A percentile compares a stretch with the other conserved stretches of the same genome.
These are phyloP conservation scores for Hypoxylon sp. DNA, from an alignment of 2,329 filamentous ascomycete species.

Conservation along the genomic window DNA sequence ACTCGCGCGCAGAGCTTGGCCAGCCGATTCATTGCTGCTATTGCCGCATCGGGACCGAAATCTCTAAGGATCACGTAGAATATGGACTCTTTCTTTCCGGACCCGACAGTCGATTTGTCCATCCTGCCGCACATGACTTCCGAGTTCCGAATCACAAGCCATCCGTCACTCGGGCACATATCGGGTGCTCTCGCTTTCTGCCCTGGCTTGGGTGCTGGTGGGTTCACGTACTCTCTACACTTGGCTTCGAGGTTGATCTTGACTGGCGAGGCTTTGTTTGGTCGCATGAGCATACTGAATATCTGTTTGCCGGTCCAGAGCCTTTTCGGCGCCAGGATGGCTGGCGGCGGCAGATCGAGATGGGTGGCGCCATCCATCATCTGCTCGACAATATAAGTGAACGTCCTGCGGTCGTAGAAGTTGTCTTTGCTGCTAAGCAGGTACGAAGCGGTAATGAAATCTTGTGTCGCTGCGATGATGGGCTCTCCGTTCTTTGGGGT, in stretches of 20 bases:
- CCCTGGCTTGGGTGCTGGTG: constrained; percentile 61
- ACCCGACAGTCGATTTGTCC: constrained; percentile 97
- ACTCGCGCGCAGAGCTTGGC: constrained; percentile 89
- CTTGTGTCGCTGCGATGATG: constrained; percentile 98
- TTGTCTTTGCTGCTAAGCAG: constrained; percentile 90
- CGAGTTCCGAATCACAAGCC: constrained; percentile 92
- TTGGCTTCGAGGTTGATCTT: constrained; percentile 92
- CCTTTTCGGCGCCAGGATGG: constrained; percentile 82
- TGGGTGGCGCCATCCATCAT: constrained; percentile 86
- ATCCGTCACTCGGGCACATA: constrained; percentile 87
- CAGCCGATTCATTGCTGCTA: constrained; percentile 90
- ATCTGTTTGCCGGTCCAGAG: constrained; percentile 98
- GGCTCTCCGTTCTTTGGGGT: constrained; percentile 98
- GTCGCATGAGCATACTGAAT: constrained; percentile 89
- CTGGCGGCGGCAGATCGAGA: constrained; percentile 85
- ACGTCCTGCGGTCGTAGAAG: constrained; percentile 89
- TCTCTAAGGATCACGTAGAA: constrained; percentile 97
- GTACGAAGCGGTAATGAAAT: constrained; percentile 97
- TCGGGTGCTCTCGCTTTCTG: constrained; percentile 62
- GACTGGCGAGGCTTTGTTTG: constrained; percentile 83
- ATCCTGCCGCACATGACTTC: constrained; percentile 97
- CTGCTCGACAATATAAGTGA: constrained; percentile 88
- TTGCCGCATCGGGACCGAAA: constrained; percentile 88
- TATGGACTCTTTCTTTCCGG: constrained; percentile 96
- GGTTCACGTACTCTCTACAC: constrained; percentile 73